Evolutionary conservation across 441 rosid species (phyloP).

Genomic region (Eruca vesicaria): DNA sequence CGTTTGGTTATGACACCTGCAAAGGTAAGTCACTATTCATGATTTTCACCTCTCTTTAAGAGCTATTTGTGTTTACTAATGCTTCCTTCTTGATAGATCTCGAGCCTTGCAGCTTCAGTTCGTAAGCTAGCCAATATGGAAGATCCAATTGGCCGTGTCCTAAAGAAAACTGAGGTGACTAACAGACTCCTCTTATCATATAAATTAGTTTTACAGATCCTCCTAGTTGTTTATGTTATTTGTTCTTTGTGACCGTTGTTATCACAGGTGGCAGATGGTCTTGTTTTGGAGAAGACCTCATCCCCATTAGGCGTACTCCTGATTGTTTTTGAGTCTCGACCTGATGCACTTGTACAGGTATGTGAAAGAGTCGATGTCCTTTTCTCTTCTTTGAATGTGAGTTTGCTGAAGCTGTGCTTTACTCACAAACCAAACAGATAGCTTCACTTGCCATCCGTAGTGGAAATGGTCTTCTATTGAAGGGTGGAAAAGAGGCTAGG

Average conservation of each 20-base stretch:
- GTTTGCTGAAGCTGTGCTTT: too few species aligned
- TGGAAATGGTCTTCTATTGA: slow-evolving; percentile 76
- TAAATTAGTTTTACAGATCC: too few species aligned
- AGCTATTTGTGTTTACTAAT: neutral
- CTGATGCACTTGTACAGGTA: slow-evolving; percentile 98
- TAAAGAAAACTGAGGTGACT: slow-evolving; percentile 87
- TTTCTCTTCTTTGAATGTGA: slow-evolving; percentile 46
- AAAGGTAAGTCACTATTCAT: slow-evolving; percentile 57
- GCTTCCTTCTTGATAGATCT: slow-evolving; percentile 54
- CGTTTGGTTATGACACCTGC: too few species aligned
- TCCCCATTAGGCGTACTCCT: slow-evolving; percentile 50
- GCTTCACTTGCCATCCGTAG: too few species aligned
- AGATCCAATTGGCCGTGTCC: slow-evolving; percentile 83
- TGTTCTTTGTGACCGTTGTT: too few species aligned
- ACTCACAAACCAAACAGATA: too few species aligned
- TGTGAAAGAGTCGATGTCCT: neutral
- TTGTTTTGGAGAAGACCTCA: too few species aligned
- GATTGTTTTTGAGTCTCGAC: slow-evolving; percentile 96
- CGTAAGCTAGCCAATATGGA: slow-evolving; percentile 94
- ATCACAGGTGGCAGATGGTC: too few species aligned
- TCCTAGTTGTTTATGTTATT: too few species aligned
- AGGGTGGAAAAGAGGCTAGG: slow-evolving; percentile 98
- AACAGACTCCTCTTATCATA: neutral
- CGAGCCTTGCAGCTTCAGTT: slow-evolving; percentile 72
- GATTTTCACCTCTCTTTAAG: neutral